Conservation (phyloP, 1,284 basidiomycete genomes). For the Anthracocystis panici-leucophaei region DNA sequence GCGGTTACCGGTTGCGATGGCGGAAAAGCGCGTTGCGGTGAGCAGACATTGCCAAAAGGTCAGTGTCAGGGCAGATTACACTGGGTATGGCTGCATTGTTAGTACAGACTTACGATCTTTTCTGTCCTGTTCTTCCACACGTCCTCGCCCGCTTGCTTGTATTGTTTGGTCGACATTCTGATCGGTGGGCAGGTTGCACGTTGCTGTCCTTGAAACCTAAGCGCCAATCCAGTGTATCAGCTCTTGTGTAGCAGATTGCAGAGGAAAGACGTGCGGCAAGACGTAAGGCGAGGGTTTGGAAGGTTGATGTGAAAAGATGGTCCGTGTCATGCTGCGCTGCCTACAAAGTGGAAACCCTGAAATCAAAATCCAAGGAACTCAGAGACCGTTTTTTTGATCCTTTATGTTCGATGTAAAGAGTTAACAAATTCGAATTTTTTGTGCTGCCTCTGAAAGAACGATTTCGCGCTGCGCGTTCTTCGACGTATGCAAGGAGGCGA, state of each 20-base stretch:
- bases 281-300: neutral
- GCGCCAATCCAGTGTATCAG: neutral
- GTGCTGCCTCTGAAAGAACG: conserved; percentile 1
- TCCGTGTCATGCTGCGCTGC: conserved; percentile 6
- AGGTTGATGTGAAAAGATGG: conserved; percentile 2
- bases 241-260: neutral
- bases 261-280: neutral
- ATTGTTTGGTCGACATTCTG: conserved; percentile 60
- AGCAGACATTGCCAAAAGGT: neutral
- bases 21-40: neutral
- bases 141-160: conserved; percentile 66
- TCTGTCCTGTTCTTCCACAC: conserved; percentile 68
- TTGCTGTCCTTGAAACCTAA: neutral
- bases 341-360: neutral
- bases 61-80: neutral
- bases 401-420: neutral
- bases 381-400: neutral
- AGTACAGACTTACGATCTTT: conserved; percentile 63
- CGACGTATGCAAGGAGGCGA: conserved; percentile 48
- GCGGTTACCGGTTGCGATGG: neutral
- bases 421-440: neutral
- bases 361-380: conserved; percentile 8
- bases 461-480: conserved; percentile 35
- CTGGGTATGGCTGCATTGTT: too few relatives aligned
- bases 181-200: neutral